Base-by-base conservation (phyloP, 441 rosid genomes). In the Caryocar brasiliense region DNA sequence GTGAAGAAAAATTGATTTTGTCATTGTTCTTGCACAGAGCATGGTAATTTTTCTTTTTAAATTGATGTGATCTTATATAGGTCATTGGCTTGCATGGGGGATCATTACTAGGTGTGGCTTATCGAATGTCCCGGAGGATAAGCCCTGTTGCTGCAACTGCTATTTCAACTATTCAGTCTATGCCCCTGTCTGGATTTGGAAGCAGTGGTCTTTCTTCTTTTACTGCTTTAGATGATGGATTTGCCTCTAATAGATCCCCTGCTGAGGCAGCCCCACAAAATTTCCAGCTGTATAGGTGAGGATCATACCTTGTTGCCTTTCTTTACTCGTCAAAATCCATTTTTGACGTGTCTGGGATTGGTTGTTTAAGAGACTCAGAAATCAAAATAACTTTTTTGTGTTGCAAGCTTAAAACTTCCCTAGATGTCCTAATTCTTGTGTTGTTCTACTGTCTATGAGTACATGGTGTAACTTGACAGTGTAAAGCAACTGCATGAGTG, bases 131-230 rank as follows among this genome's bases (percentile, higher is more conserved):
- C 21, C 77, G 90, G 44, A 80, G 92, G 65, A 65, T 86, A 59
- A 83, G 92, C 65, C 87, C 97, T 65, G 67, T 67, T 70, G 71
- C 98, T 40, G 98, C 96, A 23, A 81, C 95, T 40, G 94, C 96
- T 58, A 87, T 85, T 70, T 87, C 98, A 56, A 76, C 91, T 51
- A 78, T 92, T 70, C 96, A 92, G 60, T 84, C 99, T 9, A 92
- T 88, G 96, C 98, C 98, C 4, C 68, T 92, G 66, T 92, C 97
- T 11, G 99, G 99, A 62, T 85, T 83, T 66, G 99, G 92, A 68
- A 80, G 75, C 43, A 73, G 81, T 64, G 78, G 82, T 38, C 64
- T 75, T 55, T 80, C 95, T 73, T 83, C 99, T 28, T 85, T 92
- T 61, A 56, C 84, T 40, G 63, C 85, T 50, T 75, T 74, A 54